Base-by-base conservation (phyloP, 2,329 filamentous ascomycete genomes). In the Catunica adiposa region DNA sequence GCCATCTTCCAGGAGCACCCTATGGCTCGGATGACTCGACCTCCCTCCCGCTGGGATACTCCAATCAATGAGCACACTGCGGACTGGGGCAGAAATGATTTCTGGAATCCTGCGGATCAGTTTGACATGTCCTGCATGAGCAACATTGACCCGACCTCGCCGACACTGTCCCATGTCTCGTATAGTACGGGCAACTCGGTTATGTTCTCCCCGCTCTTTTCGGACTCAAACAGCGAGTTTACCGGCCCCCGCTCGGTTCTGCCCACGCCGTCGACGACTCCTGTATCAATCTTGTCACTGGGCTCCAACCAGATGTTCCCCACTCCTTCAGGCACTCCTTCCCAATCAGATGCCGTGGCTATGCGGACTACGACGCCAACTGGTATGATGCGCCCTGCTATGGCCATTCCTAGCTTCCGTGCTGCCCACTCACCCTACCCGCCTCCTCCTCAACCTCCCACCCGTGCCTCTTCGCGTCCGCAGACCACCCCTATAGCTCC, bases 241-340 rank as follows among this genome's bases (percentile, higher is more conserved):
- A 26, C 46, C n/a, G 53, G 53, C n/a, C 42, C 54, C 9, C 47
- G 34, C 3, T 55, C 53, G 1, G 44, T 58, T 11, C 40, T 55
- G 15, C 56, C 56, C 14, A 58, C 56, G 17, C 56, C 56, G 20
- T 58, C 56, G 22, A 58, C 56, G 26, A 58, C 56, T 3, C 56
- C 56, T 1, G 56, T 58, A 20, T 58, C 56, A 8, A 38, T 58
- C 11, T 26, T 52, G 6, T 58, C 56, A n/a, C 22, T 55, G 20
- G 54, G 56, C 29, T 56, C 56, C 15, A 53, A 53, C 11, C 53
- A 55, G 17, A 58, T 58, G 2, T 58, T 58, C 50, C 56, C 56
- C 14, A 54, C 53, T 2, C 56, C 56, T 20, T 37, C 38, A 15
- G 50, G 38, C 31, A 48, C 56, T 29, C 56, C 56, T 15, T 51